These are phyloP conservation scores for Globisporangium heterothallicum DNA, from an alignment of 352 stramenopile genomes.

Conservation along the genomic window DNA sequence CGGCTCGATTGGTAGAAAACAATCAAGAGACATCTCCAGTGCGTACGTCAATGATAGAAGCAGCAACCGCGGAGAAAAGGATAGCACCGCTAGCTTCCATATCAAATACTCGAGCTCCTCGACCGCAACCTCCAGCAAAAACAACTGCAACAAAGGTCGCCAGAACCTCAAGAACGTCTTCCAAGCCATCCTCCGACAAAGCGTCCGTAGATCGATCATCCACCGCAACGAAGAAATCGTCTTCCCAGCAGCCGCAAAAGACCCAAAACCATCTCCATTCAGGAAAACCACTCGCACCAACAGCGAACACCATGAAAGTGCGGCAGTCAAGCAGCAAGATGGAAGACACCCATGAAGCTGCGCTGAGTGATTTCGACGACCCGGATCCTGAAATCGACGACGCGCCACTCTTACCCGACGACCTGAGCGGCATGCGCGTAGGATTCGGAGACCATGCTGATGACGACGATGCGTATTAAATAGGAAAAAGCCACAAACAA, in stretches of 20 bases:
- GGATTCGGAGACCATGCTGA: neutral
- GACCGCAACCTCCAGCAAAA: neutral
- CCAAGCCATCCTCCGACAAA: neutral
- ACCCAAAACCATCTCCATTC: too few relatives aligned
- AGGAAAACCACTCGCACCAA: neutral
- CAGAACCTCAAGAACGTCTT: neutral
- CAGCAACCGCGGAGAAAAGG: neutral
- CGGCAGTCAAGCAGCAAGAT: too few relatives aligned
- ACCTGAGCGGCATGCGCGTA: conserved; percentile 23
- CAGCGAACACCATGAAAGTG: too few relatives aligned
- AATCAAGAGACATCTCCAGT: conserved; percentile 29
- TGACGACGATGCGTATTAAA: conserved; percentile 9
- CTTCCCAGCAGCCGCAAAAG: neutral
- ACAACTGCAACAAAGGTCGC: neutral
- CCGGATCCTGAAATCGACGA: conserved; percentile 51
- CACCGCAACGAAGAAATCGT: too few relatives aligned
- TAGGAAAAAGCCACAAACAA: conserved; percentile 5
- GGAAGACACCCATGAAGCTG: neutral
- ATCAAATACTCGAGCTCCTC: conserved; percentile 12
- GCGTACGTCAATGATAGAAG: neutral
- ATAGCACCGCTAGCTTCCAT: conserved; percentile 4
- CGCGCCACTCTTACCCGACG: conserved; percentile 38
- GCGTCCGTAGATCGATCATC: too few relatives aligned
- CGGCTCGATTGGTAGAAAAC: conserved; percentile 2
- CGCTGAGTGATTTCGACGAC: conserved; percentile 57